Evolutionary conservation across 2,329 filamentous ascomycete genomes (phyloP).

Genomic region (Lasiodiplodia citricola): DNA sequence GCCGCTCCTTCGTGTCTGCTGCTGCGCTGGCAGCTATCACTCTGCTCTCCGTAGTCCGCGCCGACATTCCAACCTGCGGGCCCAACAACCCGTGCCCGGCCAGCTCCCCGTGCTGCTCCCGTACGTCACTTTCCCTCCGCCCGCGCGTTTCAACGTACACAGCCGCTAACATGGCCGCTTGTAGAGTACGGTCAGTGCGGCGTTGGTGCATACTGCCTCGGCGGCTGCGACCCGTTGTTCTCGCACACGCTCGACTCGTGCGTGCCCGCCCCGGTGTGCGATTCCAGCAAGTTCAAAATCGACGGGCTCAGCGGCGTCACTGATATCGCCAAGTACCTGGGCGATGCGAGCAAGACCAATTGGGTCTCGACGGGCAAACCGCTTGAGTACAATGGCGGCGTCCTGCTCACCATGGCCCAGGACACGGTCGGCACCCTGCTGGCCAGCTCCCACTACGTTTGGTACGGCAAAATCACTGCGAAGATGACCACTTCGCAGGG

Average conservation of each 20-base stretch:
- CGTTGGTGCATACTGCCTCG: constrained; percentile 91
- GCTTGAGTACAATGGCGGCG: constrained; percentile 64
- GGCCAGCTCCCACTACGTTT: constrained; percentile 85
- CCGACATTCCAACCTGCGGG: constrained; percentile 46
- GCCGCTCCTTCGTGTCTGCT: constrained; percentile 23
- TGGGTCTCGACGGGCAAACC: constrained; percentile 89
- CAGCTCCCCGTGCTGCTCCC: constrained; percentile 52
- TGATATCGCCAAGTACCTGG: constrained; percentile 81
- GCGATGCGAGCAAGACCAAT: constrained; percentile 77
- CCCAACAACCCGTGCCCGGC: constrained; percentile 68
- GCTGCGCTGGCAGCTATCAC: constrained; percentile 29
- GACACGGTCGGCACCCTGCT: constrained; percentile 86
- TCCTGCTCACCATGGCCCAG: constrained; percentile 88
- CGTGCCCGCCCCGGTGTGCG: constrained; percentile 81
- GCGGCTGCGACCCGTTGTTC: constrained; percentile 88
- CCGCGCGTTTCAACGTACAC: constrained; percentile 36
- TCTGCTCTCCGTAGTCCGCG: constrained; percentile 35
- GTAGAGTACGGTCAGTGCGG: constrained; percentile 92
- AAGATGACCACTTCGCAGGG: constrained; percentile 84
- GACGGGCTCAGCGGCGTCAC: constrained; percentile 71
- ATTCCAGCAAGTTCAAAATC: constrained; percentile 76
- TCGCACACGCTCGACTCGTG: constrained; percentile 86
- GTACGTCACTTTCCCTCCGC: constrained; percentile 35
- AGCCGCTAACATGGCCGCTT: neutral
- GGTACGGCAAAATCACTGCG: constrained; percentile 93